Base-by-base conservation (phyloP, 179 eudicot species). In the Spinacia oleracea region DNA sequence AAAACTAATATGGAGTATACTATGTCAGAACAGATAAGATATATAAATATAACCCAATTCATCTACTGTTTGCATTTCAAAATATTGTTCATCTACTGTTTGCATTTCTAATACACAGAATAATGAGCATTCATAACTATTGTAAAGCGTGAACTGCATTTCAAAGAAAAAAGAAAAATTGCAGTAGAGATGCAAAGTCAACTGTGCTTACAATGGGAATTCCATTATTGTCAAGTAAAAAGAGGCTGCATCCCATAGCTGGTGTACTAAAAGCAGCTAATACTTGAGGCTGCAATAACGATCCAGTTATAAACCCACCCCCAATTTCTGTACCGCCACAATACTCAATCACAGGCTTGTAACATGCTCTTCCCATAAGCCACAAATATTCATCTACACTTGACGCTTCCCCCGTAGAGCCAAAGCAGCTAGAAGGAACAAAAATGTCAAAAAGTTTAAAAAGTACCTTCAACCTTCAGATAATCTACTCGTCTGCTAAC, bases 281-380 rank as follows among this genome's bases (percentile, higher is more conserved):
- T 73, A 88, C 94, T 80, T 93, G 99, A 79, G 88, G 75, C 86
- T 96, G 99, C 86, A 96, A 80, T 55, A 96, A 71, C 25, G 98
- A 94, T 70, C 99, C 99, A 75, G 90, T 82, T 58, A 91, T 70
- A 76, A 93, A 96, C 73, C 92, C 98, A 82, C 99, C 98, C 75
- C 98, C 99, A 73, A 96, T 91, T 85, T 96, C 99, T 32, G 99
- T 96, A 75, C 99, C 99, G 53, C 99, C 99, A 81, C 99, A 96
- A 76, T 85, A 89, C 88, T 96, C 99, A 56, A 96, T 91, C 59
- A 96, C 81, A 56, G 99, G 99, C 87, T 96, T 96, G 88, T 90
- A 96, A 46, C 55, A 64, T n/a, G 98, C 97, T 87, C 97, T 88
- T 63, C 97, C 97, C 98, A 94, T 93, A 76, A 96, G 89, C 99